Percentiles rank a stretch among this genome's conserved stretches.
These are phyloP conservation scores for Mucor indicus DNA, from an alignment of 371 early-diverging fungal species.

Conservation along the genomic window DNA sequence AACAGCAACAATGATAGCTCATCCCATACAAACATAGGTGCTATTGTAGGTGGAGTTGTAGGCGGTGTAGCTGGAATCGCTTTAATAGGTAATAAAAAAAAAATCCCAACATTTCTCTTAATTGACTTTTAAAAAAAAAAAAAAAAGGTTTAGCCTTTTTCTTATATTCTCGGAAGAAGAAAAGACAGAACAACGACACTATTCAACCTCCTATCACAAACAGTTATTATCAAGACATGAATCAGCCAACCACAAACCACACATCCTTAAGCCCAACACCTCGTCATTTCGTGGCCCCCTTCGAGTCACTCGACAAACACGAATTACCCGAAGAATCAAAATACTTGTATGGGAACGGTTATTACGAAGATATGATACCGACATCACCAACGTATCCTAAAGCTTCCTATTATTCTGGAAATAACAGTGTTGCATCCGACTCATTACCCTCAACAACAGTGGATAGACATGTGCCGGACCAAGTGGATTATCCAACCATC, in stretches of 20 bases:
- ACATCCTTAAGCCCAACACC: too few species aligned
- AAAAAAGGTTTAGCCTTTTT: conserved; percentile 4
- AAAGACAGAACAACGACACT: neutral
- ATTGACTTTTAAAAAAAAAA: too few species aligned
- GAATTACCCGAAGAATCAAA: conserved; percentile 2
- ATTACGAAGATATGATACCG: conserved; percentile 38
- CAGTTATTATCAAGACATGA: too few species aligned
- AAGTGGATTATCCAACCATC: neutral
- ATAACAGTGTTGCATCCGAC: conserved; percentile 9
- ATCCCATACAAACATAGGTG: neutral
- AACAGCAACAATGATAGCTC: neutral
- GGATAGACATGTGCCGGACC: conserved; percentile 13
- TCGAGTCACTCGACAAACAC: neutral
- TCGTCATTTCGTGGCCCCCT: conserved; percentile 13
- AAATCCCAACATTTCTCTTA: too few species aligned
- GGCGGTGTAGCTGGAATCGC: conserved; percentile 13
- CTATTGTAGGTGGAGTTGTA: conserved; percentile 13
- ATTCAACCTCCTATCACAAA: too few species aligned
- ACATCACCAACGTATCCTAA: neutral
- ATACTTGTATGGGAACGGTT: neutral
- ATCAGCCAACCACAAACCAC: too few species aligned
- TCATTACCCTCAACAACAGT: conserved; percentile 10
- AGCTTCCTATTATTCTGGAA: conserved; percentile 5
- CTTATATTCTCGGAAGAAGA: conserved; percentile 4
- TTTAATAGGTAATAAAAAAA: conserved; percentile 21